Evolutionary conservation across 2,329 filamentous ascomycete genomes (phyloP), one percentile per base, ranked within the genome.

Genomic region (Bimuria novae-zelandiae): DNA sequence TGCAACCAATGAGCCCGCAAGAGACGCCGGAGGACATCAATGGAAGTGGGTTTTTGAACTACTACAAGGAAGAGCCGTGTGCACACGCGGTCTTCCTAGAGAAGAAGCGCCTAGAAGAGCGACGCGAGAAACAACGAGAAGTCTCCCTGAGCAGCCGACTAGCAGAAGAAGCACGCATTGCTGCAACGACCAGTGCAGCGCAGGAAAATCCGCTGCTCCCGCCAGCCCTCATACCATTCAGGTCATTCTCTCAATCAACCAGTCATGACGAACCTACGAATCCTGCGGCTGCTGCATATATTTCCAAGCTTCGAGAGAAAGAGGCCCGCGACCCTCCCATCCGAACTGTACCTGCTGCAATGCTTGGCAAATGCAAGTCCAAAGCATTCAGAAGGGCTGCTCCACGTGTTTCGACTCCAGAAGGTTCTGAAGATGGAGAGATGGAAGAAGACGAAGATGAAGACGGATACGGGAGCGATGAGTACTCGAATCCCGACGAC

Each of bases 171-270:
- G 69, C 66, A 7, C 54, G 60, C 16, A 30, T 59, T 22, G 66
- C 64, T 39, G 55, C 46, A 25, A 30, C n/a, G 16, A 48, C 43
- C 22, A 35, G 19, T 25, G 12, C 29, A 52, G 7, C 32, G 29
- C 2, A 40, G 17, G 54, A 8, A 10, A 6, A 16, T 35, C 35
- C 42, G 2, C 11, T 25, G 6, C 40, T 60, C 12, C 61, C 61
- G 25, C 35, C 63, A 8, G 65, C 67, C 17, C 59, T 70, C 4
- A 69, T 70, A 43, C 64, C 67, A 19, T 47, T 55, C 16, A 68
- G 63, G 4, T 57, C 61, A 4, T 27, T 27, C 25, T 27, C 25
- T 10, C 25, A 27, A 10, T 27, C 5, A 10, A 10, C 25, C 25
- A 6, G 25, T 6, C 25, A 10, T 27, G 25, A 5, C 10, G 25